Evolutionary conservation across 495 filamentous ascomycete genomes (phyloP).

Genomic region (Annulohypoxylon nitens): DNA sequence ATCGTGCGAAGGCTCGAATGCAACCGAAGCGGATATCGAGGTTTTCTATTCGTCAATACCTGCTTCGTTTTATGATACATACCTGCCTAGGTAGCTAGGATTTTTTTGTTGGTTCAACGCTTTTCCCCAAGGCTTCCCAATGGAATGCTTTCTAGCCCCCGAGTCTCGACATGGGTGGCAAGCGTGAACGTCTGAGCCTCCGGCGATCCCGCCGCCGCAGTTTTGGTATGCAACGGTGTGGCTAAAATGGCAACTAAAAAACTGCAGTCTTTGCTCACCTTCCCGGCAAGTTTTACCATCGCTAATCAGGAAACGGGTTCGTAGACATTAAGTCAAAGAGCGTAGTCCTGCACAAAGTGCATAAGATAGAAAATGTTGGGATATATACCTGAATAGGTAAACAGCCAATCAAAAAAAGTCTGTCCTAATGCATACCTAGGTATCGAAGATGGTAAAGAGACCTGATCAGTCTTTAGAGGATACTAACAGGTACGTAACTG

Average conservation of each 20-base stretch:
- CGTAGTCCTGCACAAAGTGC: not conserved
- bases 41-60: slow-evolving; percentile 16
- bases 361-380: not conserved
- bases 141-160: not conserved
- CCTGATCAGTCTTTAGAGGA: not conserved
- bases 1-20: not conserved
- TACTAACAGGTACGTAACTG: not conserved
- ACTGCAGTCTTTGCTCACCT: not conserved
- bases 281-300: not conserved
- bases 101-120: not conserved
- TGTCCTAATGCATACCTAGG: not conserved
- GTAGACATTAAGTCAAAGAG: not conserved
- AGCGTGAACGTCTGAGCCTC: slow-evolving; percentile 15
- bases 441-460: not conserved
- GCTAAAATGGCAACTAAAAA: not conserved
- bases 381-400: not conserved
- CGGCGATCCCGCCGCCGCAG: slow-evolving; percentile 14
- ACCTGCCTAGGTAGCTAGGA: not conserved
- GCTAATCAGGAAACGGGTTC: slow-evolving; percentile 10
- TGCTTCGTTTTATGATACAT: slow-evolving; percentile 13
- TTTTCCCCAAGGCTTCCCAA: not conserved
- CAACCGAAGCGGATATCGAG: slow-evolving; percentile 20
- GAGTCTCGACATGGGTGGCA: not conserved
- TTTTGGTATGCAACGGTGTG: slow-evolving; percentile 20
- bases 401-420: not conserved